Evolutionary conservation across 495 filamentous ascomycete species (phyloP), one percentile per base, ranked within the genome.

Genomic region (Neurospora tetrasperma): DNA sequence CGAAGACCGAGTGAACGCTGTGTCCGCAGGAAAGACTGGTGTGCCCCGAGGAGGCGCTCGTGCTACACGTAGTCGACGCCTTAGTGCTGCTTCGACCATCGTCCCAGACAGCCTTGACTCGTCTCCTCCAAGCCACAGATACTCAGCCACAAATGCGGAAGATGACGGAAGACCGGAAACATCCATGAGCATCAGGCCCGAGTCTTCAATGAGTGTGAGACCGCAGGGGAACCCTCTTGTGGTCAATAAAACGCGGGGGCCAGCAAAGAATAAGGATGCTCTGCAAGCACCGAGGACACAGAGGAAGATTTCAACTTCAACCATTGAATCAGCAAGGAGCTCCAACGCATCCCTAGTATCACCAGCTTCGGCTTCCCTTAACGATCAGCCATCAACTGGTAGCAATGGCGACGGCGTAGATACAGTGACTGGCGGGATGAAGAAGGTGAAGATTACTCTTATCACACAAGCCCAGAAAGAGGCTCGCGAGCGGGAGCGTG

Each of bases 371-470:
- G 69, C 73, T 8, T 48, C 77, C 5, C 35, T 71, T 0, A 39
- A 20, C 5, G 41, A 69, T 18, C 46, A 41, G 20, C 9, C 74
- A 20, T 35, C 73, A 40, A 72, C 69, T 46, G 68, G 71, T 73
- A 79, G 73, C 70, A 62, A 70, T 40, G 75, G 77, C 72, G 76
- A 82, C 73, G 73, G 85, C 80, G 78, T 94, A 27, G 91, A 94
- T 69, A 83, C 81, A 27, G 81, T 96, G 41, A 86, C 91, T 0
- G 83, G 85, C n/a, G 88, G 88, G 14, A 85, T 95, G 79, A 90
- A 90, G 76, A 91, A 89, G 75, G 89, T 96, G 75, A 94, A 90
- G 76, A 84, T 96, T 69, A 92, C 89, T 59, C 84, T 95, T 48
- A 84, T 92, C 0, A 88, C 91, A 0, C 88, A 90, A 35, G 89